Evolutionary conservation across 2,329 filamentous ascomycete species (phyloP).

Genomic region (Biscogniauxia mediterranea): DNA sequence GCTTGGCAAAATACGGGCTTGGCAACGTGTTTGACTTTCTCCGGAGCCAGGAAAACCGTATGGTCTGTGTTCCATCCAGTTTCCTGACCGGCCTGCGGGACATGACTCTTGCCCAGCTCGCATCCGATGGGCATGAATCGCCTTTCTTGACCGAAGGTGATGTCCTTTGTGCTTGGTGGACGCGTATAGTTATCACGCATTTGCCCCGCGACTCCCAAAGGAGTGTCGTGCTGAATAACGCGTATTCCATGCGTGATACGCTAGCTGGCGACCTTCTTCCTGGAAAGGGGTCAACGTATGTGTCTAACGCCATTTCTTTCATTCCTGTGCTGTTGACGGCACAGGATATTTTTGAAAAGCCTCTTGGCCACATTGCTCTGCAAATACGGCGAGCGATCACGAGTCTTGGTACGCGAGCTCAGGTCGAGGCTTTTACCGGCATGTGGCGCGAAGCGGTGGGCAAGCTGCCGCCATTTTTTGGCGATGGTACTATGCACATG

Average conservation of each 20-base stretch:
- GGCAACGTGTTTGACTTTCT: conserved; percentile 29
- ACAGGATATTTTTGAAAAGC: conserved; percentile 26
- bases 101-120: conserved; percentile 26
- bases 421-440: conserved; percentile 36
- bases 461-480: conserved; percentile 32
- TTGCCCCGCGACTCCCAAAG: conserved; percentile 19
- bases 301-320: conserved; percentile 32
- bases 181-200: conserved; percentile 27
- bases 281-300: conserved; percentile 19
- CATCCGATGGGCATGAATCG: conserved; percentile 4
- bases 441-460: conserved; percentile 22
- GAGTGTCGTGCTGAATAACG: conserved; percentile 34
- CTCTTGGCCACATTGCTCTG: conserved; percentile 30
- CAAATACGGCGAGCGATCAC: conserved; percentile 31
- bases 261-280: conserved; percentile 26
- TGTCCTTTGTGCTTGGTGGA: conserved; percentile 37
- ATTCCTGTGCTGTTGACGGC: conserved; percentile 22
- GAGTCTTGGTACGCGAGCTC: conserved; percentile 32
- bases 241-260: conserved; percentile 31
- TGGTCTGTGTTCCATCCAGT: conserved; percentile 34
- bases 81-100: conserved; percentile 25
- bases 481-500: conserved; percentile 31
- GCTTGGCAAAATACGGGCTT: conserved; percentile 28
- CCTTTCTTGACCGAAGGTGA: conserved; percentile 39
- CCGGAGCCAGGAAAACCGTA: conserved; percentile 4